Evolutionary conservation across 305 asterid species (phyloP).

Genomic region (Striga hermonthica): DNA sequence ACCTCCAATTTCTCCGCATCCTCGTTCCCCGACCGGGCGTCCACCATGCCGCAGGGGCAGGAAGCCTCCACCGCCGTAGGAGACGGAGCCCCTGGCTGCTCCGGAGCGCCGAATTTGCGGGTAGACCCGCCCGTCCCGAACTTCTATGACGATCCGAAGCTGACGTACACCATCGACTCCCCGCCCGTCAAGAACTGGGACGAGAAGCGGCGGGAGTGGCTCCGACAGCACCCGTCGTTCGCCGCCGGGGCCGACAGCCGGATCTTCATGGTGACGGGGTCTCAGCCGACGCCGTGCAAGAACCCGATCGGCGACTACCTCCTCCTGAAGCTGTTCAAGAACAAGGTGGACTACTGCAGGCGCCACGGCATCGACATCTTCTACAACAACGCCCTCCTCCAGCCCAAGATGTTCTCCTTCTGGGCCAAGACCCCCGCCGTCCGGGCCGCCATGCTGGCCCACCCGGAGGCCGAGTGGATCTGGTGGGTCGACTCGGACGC

Average conservation of each 20-base stretch:
- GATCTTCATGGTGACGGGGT: slow-evolving; percentile 75
- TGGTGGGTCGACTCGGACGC: slow-evolving; percentile 99
- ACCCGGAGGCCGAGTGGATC: slow-evolving; percentile 97
- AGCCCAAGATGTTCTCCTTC: slow-evolving; percentile 78
- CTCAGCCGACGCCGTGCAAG: slow-evolving; percentile 77
- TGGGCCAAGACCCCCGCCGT: slow-evolving; percentile 93
- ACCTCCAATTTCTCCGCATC: slow-evolving; percentile 33
- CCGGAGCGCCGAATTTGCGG: slow-evolving; percentile 32
- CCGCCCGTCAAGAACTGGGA: slow-evolving; percentile 71
- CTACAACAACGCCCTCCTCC: slow-evolving; percentile 72
- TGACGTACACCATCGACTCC: slow-evolving; percentile 60
- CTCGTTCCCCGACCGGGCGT: slow-evolving; percentile 22
- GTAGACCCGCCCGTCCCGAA: slow-evolving; percentile 56
- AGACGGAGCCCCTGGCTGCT: slow-evolving; percentile 16
- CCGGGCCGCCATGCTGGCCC: slow-evolving; percentile 88
- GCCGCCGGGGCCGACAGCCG: slow-evolving; percentile 46
- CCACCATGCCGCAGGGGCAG: background rate
- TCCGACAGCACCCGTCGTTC: slow-evolving; percentile 66
- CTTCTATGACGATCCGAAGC: slow-evolving; percentile 74
- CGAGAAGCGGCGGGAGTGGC: slow-evolving; percentile 64
- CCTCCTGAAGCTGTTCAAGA: slow-evolving; percentile 72
- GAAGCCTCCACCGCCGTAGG: background rate
- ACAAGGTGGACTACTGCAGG: slow-evolving; percentile 87
- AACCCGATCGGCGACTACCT: slow-evolving; percentile 81
- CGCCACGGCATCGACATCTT: slow-evolving; percentile 80